Percentiles rank a stretch among this genome's conserved stretches.
phyloP scores from a whole-genome alignment of 306 rosid genomes.

The Calophaca sinica region DNA sequence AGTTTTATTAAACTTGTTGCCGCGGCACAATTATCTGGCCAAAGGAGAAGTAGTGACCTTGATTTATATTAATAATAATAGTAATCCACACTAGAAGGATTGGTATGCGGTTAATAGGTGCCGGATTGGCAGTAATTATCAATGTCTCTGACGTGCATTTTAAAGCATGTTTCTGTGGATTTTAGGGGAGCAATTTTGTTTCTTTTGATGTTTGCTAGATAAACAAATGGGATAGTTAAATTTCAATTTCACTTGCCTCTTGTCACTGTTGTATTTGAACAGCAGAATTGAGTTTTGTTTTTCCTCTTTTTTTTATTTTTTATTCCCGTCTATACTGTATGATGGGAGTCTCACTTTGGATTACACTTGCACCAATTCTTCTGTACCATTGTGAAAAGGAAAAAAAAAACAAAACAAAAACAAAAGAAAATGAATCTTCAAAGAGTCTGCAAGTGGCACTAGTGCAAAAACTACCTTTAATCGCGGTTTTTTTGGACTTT shows the following conservation, averaged over 20 bases:
- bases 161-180: slow-evolving; percentile 46
- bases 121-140: slow-evolving; percentile 41
- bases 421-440: slow-evolving; percentile 23
- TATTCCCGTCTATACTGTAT: not conserved
- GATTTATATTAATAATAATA: too few species aligned
- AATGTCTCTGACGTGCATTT: slow-evolving; percentile 47
- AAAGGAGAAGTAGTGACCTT: slow-evolving; percentile 5
- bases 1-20: slow-evolving; percentile 37
- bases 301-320: not conserved
- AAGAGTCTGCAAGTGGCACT: slow-evolving; percentile 41
- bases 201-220: slow-evolving; percentile 22
- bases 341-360: slow-evolving; percentile 40
- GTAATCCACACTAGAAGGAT: not conserved
- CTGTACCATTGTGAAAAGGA: not conserved
- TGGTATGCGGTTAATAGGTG: slow-evolving; percentile 42
- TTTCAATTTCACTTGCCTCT: not conserved
- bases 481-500: too few species aligned
- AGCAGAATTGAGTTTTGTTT: slow-evolving; percentile 22
- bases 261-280: slow-evolving; percentile 37
- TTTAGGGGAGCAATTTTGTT: slow-evolving; percentile 41
- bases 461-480: too few species aligned
- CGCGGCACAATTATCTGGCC: slow-evolving; percentile 43
- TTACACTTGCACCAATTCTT: slow-evolving; percentile 31
- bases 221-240: slow-evolving; percentile 28
- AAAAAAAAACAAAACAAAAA: not conserved